Percentiles rank a stretch among this genome's conserved stretches.
Conservation (phyloP, 306 rosid species). For the Elaeagnus macrophylla region DNA sequence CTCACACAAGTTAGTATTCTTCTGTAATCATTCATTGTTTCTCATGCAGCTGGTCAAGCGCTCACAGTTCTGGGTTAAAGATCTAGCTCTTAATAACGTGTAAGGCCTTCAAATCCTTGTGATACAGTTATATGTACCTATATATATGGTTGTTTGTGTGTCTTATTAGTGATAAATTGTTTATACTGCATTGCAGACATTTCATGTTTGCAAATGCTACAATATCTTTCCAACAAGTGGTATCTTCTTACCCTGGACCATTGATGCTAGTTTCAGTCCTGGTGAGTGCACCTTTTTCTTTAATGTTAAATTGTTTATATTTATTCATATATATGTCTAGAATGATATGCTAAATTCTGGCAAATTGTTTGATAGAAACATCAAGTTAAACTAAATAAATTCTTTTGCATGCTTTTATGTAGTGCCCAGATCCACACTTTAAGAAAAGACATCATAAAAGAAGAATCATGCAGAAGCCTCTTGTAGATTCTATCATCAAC, state of each 20-base stretch:
- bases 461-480: slow-evolving; percentile 75
- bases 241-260: slow-evolving; percentile 75
- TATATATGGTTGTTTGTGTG: slow-evolving; percentile 6
- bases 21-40: slow-evolving; percentile 13
- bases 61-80: slow-evolving; percentile 72
- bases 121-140: not conserved
- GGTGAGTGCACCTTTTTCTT: slow-evolving; percentile 40
- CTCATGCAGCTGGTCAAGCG: slow-evolving; percentile 71
- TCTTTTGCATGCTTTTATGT: slow-evolving; percentile 22
- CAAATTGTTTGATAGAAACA: not conserved
- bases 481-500: slow-evolving; percentile 49
- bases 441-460: slow-evolving; percentile 83
- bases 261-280: slow-evolving; percentile 68
- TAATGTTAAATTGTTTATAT: not conserved
- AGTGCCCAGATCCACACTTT: slow-evolving; percentile 99
- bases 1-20: not conserved
- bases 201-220: slow-evolving; percentile 80
- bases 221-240: slow-evolving; percentile 60
- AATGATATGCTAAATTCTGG: not conserved
- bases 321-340: too few species aligned
- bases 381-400: slow-evolving; percentile 8
- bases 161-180: slow-evolving; percentile 11
- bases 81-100: slow-evolving; percentile 68
- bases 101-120: slow-evolving; percentile 32
- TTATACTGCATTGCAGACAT: slow-evolving; percentile 48